phyloP scores from a whole-genome alignment of 2,329 filamentous ascomycete species.

The Trichoderma pleuroti region DNA sequence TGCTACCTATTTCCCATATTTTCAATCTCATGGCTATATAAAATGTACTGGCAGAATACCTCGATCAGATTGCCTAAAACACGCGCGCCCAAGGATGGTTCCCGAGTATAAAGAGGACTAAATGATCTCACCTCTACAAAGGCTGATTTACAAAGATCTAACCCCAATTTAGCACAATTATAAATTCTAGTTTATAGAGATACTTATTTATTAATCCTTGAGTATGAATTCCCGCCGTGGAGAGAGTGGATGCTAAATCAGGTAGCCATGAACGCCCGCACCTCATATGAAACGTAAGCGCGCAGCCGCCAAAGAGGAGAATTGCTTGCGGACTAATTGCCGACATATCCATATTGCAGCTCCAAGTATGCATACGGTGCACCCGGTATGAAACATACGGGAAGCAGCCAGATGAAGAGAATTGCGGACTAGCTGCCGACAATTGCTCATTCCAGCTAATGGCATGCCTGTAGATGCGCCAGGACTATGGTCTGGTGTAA shows the following conservation, averaged over 20 bases:
- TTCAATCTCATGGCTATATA: not conserved
- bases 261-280: not conserved
- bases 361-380: not conserved
- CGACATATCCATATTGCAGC: not conserved
- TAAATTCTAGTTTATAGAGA: not conserved
- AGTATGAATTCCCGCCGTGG: not conserved
- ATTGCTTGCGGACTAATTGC: not conserved
- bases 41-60: not conserved
- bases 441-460: not conserved
- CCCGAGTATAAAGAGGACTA: not conserved
- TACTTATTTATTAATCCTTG: not conserved
- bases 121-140: not conserved
- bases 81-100: not conserved
- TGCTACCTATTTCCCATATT: not conserved
- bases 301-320: not conserved
- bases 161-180: not conserved
- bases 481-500: not conserved
- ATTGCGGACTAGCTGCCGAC: not conserved
- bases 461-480: not conserved
- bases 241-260: not conserved
- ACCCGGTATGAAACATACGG: not conserved
- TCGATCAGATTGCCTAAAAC: not conserved
- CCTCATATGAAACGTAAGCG: not conserved
- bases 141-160: not conserved
- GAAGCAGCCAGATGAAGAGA: not conserved